Evolutionary conservation across 805 yeast genomes (phyloP).

Genomic region (Torulaspora delbrueckii): DNA sequence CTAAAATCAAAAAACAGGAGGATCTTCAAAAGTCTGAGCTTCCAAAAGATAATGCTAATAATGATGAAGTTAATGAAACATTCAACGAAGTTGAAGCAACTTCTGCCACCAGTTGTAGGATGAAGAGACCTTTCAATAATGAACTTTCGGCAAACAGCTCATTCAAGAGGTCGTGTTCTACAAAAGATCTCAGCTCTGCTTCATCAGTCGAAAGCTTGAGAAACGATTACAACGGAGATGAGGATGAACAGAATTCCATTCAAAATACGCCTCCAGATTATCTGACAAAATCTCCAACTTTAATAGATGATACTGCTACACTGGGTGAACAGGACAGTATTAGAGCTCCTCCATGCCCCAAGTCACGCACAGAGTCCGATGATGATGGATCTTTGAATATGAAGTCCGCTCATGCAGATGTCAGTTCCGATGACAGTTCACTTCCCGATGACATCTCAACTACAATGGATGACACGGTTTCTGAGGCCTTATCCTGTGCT

Average conservation of each 20-base stretch:
- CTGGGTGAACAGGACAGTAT: neutral
- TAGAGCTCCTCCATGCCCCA: neutral
- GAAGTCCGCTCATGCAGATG: neutral
- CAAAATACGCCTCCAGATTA: constrained; percentile 17
- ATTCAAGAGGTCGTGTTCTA: constrained; percentile 1
- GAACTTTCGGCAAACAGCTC: neutral
- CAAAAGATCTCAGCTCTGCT: constrained; percentile 1
- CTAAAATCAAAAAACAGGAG: neutral
- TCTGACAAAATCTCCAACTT: constrained; percentile 3
- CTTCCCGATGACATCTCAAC: neutral
- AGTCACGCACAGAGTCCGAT: neutral
- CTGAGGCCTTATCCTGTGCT: neutral
- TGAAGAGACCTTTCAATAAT: constrained; percentile 3
- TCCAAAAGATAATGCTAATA: neutral
- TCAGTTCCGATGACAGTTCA: neutral
- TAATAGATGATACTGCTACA: neutral
- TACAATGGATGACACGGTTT: neutral
- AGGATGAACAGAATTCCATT: constrained; percentile 4
- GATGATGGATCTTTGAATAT: neutral
- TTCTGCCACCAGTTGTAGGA: neutral
- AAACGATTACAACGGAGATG: neutral
- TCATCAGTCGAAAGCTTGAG: constrained; percentile 7
- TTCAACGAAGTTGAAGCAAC: neutral
- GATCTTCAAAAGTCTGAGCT: neutral
- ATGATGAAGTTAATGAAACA: neutral